phyloP scores from a whole-genome alignment of 768 basidiomycete genomes.

The Pleurotus cornucopiae region DNA sequence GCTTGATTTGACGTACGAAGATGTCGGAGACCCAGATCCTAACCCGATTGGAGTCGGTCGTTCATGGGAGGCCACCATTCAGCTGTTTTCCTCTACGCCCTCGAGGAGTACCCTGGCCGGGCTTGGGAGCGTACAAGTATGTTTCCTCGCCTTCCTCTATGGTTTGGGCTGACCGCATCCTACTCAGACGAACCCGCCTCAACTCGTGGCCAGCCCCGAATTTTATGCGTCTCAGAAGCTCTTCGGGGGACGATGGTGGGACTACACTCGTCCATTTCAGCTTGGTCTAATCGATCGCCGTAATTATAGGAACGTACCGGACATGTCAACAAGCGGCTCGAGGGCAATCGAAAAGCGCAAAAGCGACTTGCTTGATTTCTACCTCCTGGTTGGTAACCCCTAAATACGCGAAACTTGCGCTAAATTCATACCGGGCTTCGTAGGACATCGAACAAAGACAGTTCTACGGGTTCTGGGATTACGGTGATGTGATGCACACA shows the following conservation, averaged over 20 bases:
- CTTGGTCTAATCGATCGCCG: no score
- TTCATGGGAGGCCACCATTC: slow-evolving; percentile 30
- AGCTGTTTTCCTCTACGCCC: slow-evolving; percentile 30
- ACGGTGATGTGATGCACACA: slow-evolving; percentile 35
- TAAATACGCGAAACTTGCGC: background rate
- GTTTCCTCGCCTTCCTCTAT: no score
- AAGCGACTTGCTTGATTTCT: slow-evolving; percentile 32
- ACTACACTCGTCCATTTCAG: background rate
- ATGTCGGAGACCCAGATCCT: slow-evolving; percentile 33
- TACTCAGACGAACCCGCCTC: slow-evolving; percentile 28
- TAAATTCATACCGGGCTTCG: background rate
- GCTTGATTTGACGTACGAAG: slow-evolving; percentile 35
- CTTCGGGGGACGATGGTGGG: slow-evolving; percentile 32
- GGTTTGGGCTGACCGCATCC: no score
- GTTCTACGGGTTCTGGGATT: slow-evolving; percentile 37
- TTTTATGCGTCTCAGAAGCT: slow-evolving; percentile 31
- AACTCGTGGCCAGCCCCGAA: slow-evolving; percentile 27
- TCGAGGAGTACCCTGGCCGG: slow-evolving; percentile 23
- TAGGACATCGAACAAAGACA: slow-evolving; percentile 30
- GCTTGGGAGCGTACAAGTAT: slow-evolving; percentile 25
- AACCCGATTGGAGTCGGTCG: slow-evolving; percentile 31
- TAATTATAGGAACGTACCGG: slow-evolving; percentile 29
- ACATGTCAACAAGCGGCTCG: slow-evolving; percentile 25
- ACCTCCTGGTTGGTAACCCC: slow-evolving; percentile 21
- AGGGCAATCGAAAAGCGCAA: slow-evolving; percentile 29